These are phyloP conservation scores for Phytophthora podocarpi DNA, from an alignment of 352 stramenopile genomes.

Conservation along the genomic window DNA sequence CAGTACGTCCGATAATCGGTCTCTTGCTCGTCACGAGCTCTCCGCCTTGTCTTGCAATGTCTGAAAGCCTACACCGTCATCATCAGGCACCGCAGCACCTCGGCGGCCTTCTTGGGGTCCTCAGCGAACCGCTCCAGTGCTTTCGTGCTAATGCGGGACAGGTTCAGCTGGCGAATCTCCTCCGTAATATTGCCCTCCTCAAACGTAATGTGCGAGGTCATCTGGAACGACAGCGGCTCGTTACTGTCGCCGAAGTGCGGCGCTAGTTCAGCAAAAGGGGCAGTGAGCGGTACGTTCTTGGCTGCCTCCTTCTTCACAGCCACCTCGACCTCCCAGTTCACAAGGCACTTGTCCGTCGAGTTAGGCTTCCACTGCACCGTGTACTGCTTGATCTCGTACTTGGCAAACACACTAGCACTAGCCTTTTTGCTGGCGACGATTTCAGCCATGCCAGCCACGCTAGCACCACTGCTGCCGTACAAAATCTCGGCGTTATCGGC, in stretches of 20 bases:
- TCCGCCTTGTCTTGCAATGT: conserved; percentile 14
- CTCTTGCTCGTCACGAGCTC: conserved; percentile 25
- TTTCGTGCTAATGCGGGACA: conserved; percentile 61
- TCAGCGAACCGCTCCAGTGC: conserved; percentile 55
- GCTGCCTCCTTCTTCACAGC: conserved; percentile 53
- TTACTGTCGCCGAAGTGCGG: conserved; percentile 42
- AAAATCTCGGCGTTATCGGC: conserved; percentile 69
- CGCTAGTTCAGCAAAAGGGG: conserved; percentile 67
- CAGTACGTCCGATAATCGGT: conserved; percentile 32
- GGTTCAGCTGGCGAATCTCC: conserved; percentile 79
- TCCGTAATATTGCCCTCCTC: conserved; percentile 78
- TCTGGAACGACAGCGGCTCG: conserved; percentile 72
- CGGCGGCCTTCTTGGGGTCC: conserved; percentile 57
- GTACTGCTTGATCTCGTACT: conserved; percentile 88
- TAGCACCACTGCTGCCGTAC: conserved; percentile 54
- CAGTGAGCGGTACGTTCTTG: conserved; percentile 61
- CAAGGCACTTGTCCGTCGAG: conserved; percentile 71
- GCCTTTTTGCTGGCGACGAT: conserved; percentile 74
- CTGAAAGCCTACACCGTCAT: conserved; percentile 22
- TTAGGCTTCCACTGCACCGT: conserved; percentile 76
- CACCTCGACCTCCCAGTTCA: conserved; percentile 78
- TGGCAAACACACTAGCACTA: conserved; percentile 63
- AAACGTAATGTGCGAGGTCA: conserved; percentile 83
- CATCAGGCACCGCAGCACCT: conserved; percentile 62
- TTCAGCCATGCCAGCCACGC: conserved; percentile 53